Evolutionary conservation across 163 green algal genomes (phyloP), one percentile per base, ranked within the genome.

Genomic region (Chlamydomonas reinhardtii): DNA sequence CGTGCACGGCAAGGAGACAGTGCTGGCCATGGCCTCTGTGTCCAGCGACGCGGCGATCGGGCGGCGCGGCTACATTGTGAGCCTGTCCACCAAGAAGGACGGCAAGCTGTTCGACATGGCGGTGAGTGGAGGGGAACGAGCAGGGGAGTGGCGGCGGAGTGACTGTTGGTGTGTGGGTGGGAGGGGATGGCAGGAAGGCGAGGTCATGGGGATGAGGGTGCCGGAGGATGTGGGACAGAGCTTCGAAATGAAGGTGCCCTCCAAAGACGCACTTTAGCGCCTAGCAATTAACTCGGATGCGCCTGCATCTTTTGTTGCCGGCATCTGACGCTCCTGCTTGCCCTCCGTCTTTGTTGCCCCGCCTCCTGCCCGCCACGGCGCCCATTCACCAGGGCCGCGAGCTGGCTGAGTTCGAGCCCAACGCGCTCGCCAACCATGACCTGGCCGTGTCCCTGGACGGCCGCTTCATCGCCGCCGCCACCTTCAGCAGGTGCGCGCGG

Each of bases 351-450:
- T 65, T 27, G 19, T 27, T 14, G 48, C 48, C 19, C 37, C 48
- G 5, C 37, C 56, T n/a, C 48, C 69, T n/a, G 54, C 16, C 25
- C 52, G 17, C 43, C 17, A 27, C 78, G 37, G n/a, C n/a, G n/a
- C n/a, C n/a, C 54, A 68, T 15, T 22, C 31, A 22, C 2, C 79
- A 85, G 79, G 90, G 92, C 54, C 56, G 59, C 31, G 79, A 91
- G 85, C 59, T 96, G 69, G 93, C 88, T 4, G 68, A 78, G 4
- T 90, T 98, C 20, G 92, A 97, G 82, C 92, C 93, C 76, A 95
- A 94, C 81, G 94, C 92, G 34, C 83, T 97, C 25, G 72, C 90
- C 43, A 98, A 98, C 83, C 94, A 98, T 79, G 94, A 92, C 54
- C 90, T 95, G 37, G 88, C 92, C 1, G 84, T 98, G 48, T 97